These are phyloP conservation scores for Infundibulicybe gibba DNA, from an alignment of 768 basidiomycete genomes.

Conservation along the genomic window DNA sequence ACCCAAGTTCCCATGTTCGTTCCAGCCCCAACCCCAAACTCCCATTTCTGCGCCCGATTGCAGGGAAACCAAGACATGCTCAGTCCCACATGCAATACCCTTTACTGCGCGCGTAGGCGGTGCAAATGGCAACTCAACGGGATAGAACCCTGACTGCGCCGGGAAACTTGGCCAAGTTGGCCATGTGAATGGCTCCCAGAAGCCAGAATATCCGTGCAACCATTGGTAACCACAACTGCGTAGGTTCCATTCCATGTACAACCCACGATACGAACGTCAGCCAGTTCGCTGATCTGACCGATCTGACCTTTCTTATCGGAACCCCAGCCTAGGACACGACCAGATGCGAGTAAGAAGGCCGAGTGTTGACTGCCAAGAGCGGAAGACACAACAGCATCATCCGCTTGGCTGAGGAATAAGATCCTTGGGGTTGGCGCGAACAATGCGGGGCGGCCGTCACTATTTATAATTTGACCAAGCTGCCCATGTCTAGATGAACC, in stretches of 20 bases:
- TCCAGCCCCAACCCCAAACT: conserved; percentile 96
- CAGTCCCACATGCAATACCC: conserved; percentile 71
- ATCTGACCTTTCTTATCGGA: conserved; percentile 73
- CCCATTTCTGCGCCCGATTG: conserved; percentile 15
- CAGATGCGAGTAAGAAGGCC: conserved; percentile 54
- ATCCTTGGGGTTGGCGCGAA: conserved; percentile 28
- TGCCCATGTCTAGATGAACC: conserved; percentile 85
- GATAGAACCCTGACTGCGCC: conserved; percentile 10
- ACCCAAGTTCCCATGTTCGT: conserved; percentile 95
- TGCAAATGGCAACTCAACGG: conserved; percentile 26
- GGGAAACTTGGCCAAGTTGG: conserved; percentile 51
- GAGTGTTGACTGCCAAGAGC: conserved; percentile 42
- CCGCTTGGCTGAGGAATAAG: conserved; percentile 27
- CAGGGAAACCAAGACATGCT: conserved; percentile 64
- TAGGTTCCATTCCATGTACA: conserved; percentile 87
- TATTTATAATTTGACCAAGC: conserved; percentile 42
- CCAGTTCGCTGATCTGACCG: conserved; percentile 23
- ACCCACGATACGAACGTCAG: conserved; percentile 28
- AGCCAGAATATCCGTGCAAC: conserved; percentile 24
- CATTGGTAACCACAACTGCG: conserved; percentile 23
- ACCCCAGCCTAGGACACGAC: conserved; percentile 52
- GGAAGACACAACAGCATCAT: conserved; percentile 27
- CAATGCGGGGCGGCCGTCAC: conserved; percentile 16
- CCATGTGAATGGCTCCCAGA: conserved; percentile 60
- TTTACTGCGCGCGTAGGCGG: conserved; percentile 10